These are phyloP conservation scores for Entomortierella lignicola DNA, from an alignment of 192 early-diverging fungal genomes.

Conservation along the genomic window DNA sequence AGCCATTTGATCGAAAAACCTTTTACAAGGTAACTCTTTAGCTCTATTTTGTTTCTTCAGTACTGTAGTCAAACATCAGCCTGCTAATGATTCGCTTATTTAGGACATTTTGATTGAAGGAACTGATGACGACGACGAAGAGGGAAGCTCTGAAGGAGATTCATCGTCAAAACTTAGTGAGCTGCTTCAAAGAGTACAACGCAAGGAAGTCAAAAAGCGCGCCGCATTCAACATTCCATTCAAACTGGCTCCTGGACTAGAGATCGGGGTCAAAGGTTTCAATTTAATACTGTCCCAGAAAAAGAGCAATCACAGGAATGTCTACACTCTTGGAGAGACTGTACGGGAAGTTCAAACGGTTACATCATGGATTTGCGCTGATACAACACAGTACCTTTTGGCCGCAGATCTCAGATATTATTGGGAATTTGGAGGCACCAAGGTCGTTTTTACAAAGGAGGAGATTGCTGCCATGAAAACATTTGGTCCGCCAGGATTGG, in stretches of 20 bases:
- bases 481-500: conserved; percentile 71
- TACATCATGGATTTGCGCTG: conserved; percentile 73
- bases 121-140: conserved; percentile 38
- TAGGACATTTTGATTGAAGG: conserved; percentile 57
- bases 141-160: conserved; percentile 7
- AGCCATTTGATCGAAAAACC: conserved; percentile 63
- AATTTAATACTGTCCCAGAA: conserved; percentile 68
- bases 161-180: conserved; percentile 58
- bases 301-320: conserved; percentile 52
- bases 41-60: no score
- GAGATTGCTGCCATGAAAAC: conserved; percentile 71
- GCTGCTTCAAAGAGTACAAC: conserved; percentile 62
- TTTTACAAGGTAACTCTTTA: conserved; percentile 81
- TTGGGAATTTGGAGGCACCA: conserved; percentile 76
- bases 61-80: no score
- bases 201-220: conserved; percentile 74
- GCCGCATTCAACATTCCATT: conserved; percentile 71
- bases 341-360: conserved; percentile 67
- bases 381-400: conserved; percentile 63
- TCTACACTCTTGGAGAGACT: conserved; percentile 61
- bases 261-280: conserved; percentile 77
- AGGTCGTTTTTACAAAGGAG: conserved; percentile 79
- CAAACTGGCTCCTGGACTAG: conserved; percentile 66
- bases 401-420: conserved; percentile 72
- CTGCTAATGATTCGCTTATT: neutral